Percentiles rank a stretch among this genome's conserved stretches.
These are phyloP conservation scores for Hibiscus syriacus DNA, from an alignment of 345 rosid species.

Conservation along the genomic window DNA sequence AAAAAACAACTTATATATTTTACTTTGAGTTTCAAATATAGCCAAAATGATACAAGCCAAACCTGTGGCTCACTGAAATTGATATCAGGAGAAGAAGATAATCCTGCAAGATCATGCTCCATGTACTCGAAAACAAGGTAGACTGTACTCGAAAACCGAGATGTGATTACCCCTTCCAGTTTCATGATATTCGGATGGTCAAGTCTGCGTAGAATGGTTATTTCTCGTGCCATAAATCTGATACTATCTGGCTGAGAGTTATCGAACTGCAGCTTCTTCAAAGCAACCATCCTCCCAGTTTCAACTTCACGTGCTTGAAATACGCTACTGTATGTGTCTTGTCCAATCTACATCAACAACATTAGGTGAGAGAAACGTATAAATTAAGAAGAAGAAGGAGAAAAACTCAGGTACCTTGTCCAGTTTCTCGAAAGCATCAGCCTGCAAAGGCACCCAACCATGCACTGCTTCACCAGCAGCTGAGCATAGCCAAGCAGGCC, in stretches of 20 bases:
- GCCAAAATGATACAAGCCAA: background rate
- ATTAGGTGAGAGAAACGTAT: too few relatives aligned
- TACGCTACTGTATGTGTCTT: conserved; percentile 81
- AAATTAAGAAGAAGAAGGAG: too few relatives aligned
- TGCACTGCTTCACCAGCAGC: conserved; percentile 59
- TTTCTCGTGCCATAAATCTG: conserved; percentile 74
- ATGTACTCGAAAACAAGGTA: conserved; percentile 76
- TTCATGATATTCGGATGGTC: conserved; percentile 72
- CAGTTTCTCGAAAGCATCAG: conserved; percentile 66
- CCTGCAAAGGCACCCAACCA: conserved; percentile 65
- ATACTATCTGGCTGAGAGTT: conserved; percentile 68
- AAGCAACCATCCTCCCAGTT: conserved; percentile 59
- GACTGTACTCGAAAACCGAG: conserved; percentile 46
- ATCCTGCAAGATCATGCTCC: conserved; percentile 81
- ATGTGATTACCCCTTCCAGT: conserved; percentile 60
- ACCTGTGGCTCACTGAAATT: conserved; percentile 58
- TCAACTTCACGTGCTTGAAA: conserved; percentile 66
- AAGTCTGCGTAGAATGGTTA: conserved; percentile 59
- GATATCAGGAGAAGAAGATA: conserved; percentile 46
- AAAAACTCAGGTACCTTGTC: too few relatives aligned
- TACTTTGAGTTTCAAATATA: background rate
- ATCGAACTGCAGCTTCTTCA: conserved; percentile 71
- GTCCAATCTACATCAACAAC: conserved; percentile 57
- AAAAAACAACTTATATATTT: background rate
- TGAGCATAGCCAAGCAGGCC: conserved; percentile 71